A percentile compares a stretch with the other conserved stretches of the same genome.
phyloP scores from a whole-genome alignment of 495 filamentous ascomycete species.

The Cenococcum geophilum region DNA sequence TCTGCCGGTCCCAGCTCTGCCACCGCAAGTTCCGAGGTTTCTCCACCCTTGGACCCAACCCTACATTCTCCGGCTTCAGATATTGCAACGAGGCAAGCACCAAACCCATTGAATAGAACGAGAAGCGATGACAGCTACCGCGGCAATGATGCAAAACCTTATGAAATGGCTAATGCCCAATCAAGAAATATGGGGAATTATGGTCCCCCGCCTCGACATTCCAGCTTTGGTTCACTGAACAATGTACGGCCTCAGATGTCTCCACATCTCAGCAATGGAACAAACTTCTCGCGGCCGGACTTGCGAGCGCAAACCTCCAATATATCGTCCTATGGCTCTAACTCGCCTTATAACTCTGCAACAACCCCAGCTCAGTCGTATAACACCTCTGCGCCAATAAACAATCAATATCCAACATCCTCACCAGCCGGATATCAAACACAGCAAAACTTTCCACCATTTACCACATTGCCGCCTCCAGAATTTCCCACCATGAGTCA shows the following conservation, averaged over 20 bases:
- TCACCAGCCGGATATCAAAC: constrained; percentile 22
- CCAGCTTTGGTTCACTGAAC: constrained; percentile 16
- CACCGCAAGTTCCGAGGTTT: constrained; percentile 18
- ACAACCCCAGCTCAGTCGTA: constrained; percentile 26
- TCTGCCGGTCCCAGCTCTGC: constrained; percentile 17
- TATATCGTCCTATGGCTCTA: constrained; percentile 25
- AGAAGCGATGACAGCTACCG: constrained; percentile 30
- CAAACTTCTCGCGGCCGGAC: constrained; percentile 22
- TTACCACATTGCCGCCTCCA: constrained; percentile 29
- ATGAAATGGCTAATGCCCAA: constrained; percentile 12
- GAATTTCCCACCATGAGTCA: constrained; percentile 17
- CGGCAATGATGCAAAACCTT: constrained; percentile 19
- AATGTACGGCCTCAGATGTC: constrained; percentile 18
- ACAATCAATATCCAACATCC: constrained; percentile 16
- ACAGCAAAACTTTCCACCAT: constrained; percentile 27
- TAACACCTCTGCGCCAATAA: constrained; percentile 11
- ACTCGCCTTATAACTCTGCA: constrained; percentile 27
- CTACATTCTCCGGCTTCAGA: constrained; percentile 24
- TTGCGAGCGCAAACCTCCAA: constrained; percentile 26
- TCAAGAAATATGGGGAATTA: constrained; percentile 21
- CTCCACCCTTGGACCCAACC: constrained; percentile 20
- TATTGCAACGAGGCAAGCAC: constrained; percentile 10
- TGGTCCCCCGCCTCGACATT: constrained; percentile 23
- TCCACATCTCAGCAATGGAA: constrained; percentile 25
- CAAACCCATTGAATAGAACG: constrained; percentile 17